These are phyloP conservation scores for Coelastrella sp. DNA, from an alignment of 139 green algal genomes.

Conservation along the genomic window DNA sequence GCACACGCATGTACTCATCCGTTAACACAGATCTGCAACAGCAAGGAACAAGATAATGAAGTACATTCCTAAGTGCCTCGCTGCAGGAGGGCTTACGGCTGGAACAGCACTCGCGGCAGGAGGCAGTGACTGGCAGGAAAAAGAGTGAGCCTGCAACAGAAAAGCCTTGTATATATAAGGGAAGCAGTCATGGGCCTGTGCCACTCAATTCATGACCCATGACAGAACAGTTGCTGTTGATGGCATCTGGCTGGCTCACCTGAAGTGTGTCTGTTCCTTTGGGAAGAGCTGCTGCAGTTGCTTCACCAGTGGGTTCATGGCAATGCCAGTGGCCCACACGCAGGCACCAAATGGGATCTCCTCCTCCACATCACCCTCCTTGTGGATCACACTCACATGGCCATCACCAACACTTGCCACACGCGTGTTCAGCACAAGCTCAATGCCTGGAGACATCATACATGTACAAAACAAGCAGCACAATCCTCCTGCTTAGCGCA, in stretches of 20 bases:
- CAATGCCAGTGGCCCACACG: constrained; percentile 93
- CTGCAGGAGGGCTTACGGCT: too few species aligned
- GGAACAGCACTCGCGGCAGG: too few species aligned
- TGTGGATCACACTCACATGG: constrained; percentile 66
- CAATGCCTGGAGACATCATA: constrained; percentile 47
- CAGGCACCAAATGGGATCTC: constrained; percentile 88
- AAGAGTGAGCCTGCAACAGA: too few species aligned
- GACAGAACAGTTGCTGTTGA: not conserved
- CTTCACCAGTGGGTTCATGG: constrained; percentile 90
- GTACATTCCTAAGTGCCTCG: too few species aligned
- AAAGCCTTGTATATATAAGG: too few species aligned
- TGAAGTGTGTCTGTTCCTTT: constrained; percentile 83
- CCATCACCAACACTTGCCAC: constrained; percentile 67
- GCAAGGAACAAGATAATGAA: too few species aligned
- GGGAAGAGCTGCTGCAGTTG: constrained; percentile 77
- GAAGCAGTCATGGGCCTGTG: too few species aligned
- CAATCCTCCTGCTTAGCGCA: not conserved
- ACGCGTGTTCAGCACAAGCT: constrained; percentile 82
- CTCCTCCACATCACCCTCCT: constrained; percentile 46
- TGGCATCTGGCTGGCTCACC: constrained; percentile 30
- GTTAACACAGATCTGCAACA: constrained; percentile 71
- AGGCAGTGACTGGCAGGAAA: too few species aligned
- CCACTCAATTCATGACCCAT: not conserved
- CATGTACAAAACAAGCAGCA: not conserved
- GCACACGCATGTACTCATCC: constrained; percentile 84